Percentiles rank a stretch among this genome's conserved stretches.
phyloP scores from a whole-genome alignment of 2,329 filamentous ascomycete species.

The Karstenula rhodostoma region DNA sequence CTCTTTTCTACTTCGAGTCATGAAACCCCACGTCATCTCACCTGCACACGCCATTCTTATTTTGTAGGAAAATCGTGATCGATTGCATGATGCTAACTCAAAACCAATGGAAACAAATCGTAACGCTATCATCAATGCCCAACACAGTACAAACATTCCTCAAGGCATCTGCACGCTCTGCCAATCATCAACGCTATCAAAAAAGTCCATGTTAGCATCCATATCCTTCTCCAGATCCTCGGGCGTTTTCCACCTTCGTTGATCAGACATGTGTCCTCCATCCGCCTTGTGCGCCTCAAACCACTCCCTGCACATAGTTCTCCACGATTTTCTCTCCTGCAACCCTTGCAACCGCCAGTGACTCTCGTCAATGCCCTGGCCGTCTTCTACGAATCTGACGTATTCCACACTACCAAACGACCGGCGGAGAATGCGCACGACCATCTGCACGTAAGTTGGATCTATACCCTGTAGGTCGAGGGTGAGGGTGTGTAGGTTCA shows the following conservation, averaged over 20 bases:
- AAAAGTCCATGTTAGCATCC: slow-evolving; percentile 25
- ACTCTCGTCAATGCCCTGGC: neutral
- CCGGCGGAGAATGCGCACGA: slow-evolving; percentile 28
- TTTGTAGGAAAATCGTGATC: neutral
- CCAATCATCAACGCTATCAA: slow-evolving; percentile 15
- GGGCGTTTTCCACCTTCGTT: slow-evolving; percentile 12
- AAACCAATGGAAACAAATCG: neutral
- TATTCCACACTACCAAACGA: slow-evolving; percentile 30
- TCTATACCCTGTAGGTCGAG: slow-evolving; percentile 34
- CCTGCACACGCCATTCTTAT: neutral
- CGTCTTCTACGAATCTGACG: slow-evolving; percentile 22
- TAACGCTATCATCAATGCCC: neutral
- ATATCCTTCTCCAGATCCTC: slow-evolving; percentile 25
- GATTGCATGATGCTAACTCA: neutral
- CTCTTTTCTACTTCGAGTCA: neutral
- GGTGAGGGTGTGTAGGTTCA: slow-evolving; percentile 32
- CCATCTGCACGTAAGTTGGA: slow-evolving; percentile 30
- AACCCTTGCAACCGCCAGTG: slow-evolving; percentile 17
- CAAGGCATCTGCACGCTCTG: slow-evolving; percentile 1
- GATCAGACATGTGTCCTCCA: slow-evolving; percentile 24
- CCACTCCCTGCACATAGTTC: slow-evolving; percentile 26
- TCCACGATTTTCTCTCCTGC: slow-evolving; percentile 22
- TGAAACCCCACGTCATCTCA: neutral
- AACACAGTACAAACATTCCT: neutral
- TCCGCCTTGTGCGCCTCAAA: slow-evolving; percentile 21